Evolutionary conservation across 805 yeast genomes (phyloP), one percentile per base, ranked within the genome.

Genomic region (Kurtzmaniella cleridarum): DNA sequence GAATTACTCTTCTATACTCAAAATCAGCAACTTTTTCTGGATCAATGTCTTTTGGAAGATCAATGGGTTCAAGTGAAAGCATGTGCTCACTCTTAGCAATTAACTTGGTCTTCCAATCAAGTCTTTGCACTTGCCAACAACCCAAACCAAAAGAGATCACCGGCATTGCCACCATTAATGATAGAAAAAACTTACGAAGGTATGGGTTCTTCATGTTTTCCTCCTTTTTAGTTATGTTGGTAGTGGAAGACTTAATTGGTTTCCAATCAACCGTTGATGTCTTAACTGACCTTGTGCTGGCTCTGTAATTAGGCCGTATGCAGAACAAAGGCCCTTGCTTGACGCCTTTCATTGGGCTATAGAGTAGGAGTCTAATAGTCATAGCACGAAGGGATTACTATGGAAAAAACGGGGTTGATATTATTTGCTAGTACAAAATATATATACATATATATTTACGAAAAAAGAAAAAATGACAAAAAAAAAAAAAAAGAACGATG

Each of bases 121-220:
- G 64, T 47, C 98, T 71, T 50, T 77, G 69, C 34, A 86, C 79
- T 64, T 93, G 98, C 98, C 98, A 93, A 40, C 89, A 76, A 2
- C 98, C 98, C 32, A 93, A 65, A 34, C 80, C 81, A 56, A 91
- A 85, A 9, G 96, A 78, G 2, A 89, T 72, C 1, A 89, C 71
- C 0, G 98, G 98, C 82, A 95, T 91, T 15, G 91, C 76, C 44
- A 64, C 41, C 78, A 68, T 50, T 52, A 73, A 51, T 23, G 79
- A 72, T 32, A 77, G 49, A 14, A 77, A 50, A 39, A 62, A 50
- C 47, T 59, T 62, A 41, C 64, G 67, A 49, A 57, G 55, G 51
- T 54, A 49, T 38, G 65, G 68, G 43, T 49, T 61, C 44, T 56
- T 61, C 40, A 63, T 39, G 41, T 64, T 68, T 39, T 64, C 59